Conservation (phyloP, 495 filamentous ascomycete genomes). For the Penicillium soppii region DNA sequence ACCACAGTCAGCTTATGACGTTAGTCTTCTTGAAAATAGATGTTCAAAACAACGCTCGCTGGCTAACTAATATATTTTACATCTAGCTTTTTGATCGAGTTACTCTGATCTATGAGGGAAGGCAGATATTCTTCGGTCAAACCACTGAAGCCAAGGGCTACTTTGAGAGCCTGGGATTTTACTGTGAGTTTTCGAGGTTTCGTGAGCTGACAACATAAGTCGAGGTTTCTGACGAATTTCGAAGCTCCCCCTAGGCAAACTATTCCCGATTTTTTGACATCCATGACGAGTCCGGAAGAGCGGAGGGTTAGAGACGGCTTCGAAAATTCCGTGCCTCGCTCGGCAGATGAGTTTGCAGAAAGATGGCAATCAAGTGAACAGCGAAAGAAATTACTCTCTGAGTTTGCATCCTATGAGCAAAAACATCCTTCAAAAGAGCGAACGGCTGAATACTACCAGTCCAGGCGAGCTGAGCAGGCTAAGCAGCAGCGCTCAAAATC, state of each 20-base stretch:
- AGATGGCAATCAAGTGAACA: background rate
- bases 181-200: background rate
- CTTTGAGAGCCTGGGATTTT: conserved; percentile 64
- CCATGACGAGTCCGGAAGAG: conserved; percentile 64
- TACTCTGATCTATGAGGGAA: conserved; percentile 68
- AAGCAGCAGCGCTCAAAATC: conserved; percentile 19
- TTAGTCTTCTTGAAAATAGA: background rate
- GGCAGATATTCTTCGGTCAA: conserved; percentile 70
- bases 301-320: conserved; percentile 58
- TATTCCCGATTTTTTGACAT: conserved; percentile 70
- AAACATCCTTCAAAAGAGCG: conserved; percentile 14
- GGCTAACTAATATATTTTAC: background rate
- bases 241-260: conserved; percentile 49
- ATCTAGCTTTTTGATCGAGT: conserved; percentile 66
- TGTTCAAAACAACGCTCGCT: background rate
- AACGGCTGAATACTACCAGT: conserved; percentile 9
- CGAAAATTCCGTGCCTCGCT: conserved; percentile 32
- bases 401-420: conserved; percentile 43
- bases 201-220: background rate
- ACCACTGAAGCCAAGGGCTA: conserved; percentile 57
- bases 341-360: background rate
- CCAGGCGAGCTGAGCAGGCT: conserved; percentile 16
- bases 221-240: background rate
- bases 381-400: conserved; percentile 40
- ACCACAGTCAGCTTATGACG: conserved; percentile 53